Evolutionary conservation across 169 alveolate genomes (phyloP), one percentile per base, ranked within the genome.

Genomic region (Ophryocystis elektroscirrha): DNA sequence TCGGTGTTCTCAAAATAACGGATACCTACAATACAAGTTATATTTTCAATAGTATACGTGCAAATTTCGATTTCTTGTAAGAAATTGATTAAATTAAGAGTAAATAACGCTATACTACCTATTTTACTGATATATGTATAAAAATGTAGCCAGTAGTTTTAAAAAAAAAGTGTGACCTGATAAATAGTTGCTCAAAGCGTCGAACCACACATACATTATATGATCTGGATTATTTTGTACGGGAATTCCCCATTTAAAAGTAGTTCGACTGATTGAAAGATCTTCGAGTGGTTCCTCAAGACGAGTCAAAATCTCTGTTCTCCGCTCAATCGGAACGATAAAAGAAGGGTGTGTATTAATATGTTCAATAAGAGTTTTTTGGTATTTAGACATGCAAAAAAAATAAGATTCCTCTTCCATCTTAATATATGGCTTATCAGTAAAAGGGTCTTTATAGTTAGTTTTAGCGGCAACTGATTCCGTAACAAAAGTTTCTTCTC

Each of bases 191-290:
- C 80, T 61, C 51, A 85, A 53, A 5, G 95, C 95, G 53, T 85
- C 95, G 63, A 79, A 81, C 95, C 95, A 85, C 15, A 85, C 95
- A 66, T 85, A 85, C 95, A 85, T 85, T 23, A 85, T 91, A 58
- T 85, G 93, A 18, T 59, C 53, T 2, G 32, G 57, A 28, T 57
- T 63, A 1, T 37, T 61, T 3, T 70, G 68, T 22, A 75, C 90
- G 3, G 79, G 78, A n/a, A 80, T 74, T 6, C 95, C 95, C 95
- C 95, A 85, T 23, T 63, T 57, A 58, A 85, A 82, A 52, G 71
- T 73, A 7, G 81, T 73, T 5, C 95, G 65, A 47, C 85, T 69
- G 63, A 83, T 71, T 23, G 87, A 74, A 45, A 85, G 59, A 62
- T 85, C 95, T 18, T 67, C 84, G 44, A 82, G 39, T 32, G 78